A percentile compares a stretch with the other conserved stretches of the same genome.
Conservation (phyloP, 495 filamentous ascomycete species). For the Neurospora sp. region DNA sequence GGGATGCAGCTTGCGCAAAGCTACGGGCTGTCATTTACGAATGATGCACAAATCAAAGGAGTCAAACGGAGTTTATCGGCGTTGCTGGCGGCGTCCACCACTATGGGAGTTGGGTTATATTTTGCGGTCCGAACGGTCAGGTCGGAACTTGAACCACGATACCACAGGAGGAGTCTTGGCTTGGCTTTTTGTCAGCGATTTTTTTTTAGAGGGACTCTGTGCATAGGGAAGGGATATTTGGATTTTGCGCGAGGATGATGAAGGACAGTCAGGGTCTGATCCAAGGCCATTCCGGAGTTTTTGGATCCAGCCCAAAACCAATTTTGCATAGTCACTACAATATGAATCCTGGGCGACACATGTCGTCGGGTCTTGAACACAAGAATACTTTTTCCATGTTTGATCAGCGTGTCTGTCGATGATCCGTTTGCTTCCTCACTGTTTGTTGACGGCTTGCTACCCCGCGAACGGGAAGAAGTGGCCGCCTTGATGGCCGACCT, state of each 20-base stretch:
- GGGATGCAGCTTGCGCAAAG: background rate
- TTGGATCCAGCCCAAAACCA: background rate
- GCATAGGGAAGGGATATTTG: background rate
- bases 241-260: background rate
- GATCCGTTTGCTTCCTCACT: background rate
- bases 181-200: background rate
- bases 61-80: slow-evolving; percentile 10
- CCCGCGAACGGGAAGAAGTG: background rate
- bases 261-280: background rate
- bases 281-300: background rate
- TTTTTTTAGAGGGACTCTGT: background rate
- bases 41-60: slow-evolving; percentile 8
- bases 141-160: background rate
- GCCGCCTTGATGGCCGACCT: background rate
- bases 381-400: background rate
- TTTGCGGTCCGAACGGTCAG: background rate
- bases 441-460: background rate
- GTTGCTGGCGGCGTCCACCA: slow-evolving; percentile 16
- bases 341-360: background rate
- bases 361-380: background rate
- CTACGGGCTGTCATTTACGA: slow-evolving; percentile 1
- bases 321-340: background rate
- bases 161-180: background rate
- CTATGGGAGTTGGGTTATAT: background rate
- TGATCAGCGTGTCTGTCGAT: background rate